Percentiles rank a stretch among this genome's conserved stretches.
phyloP scores from a whole-genome alignment of 176 grass and related monocot genomes.

The Bothriochloa decipiens region DNA sequence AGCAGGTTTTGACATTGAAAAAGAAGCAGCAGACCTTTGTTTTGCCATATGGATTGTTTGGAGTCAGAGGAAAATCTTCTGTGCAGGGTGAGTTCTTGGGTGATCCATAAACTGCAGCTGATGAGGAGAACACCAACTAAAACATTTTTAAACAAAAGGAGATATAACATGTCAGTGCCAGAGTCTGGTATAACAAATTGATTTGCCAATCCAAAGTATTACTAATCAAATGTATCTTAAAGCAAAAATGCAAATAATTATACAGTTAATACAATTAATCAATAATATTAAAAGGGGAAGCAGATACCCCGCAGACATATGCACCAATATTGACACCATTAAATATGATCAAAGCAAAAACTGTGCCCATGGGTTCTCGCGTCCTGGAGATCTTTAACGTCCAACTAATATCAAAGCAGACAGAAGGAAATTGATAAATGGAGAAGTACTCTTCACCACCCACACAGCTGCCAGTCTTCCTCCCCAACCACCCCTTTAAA shows the following conservation, averaged over 20 bases:
- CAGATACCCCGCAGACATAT: background rate
- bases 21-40: slow-evolving; percentile 60
- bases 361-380: background rate
- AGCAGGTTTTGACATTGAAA: background rate
- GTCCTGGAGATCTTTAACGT: background rate
- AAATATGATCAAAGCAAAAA: background rate
- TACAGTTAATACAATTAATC: slow-evolving; percentile 9
- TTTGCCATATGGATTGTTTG: slow-evolving; percentile 93
- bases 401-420: background rate
- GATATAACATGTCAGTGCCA: slow-evolving; percentile 18
- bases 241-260: slow-evolving; percentile 11
- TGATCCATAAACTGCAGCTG: slow-evolving; percentile 91
- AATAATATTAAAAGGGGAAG: background rate
- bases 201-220: slow-evolving; percentile 23
- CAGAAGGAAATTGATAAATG: background rate
- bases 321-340: background rate
- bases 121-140: slow-evolving; percentile 97
- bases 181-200: background rate
- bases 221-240: background rate
- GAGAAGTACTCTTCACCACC: background rate
- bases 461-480: background rate
- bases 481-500: background rate
- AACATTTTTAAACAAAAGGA: slow-evolving; percentile 44
- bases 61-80: slow-evolving; percentile 84
- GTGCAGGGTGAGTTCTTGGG: slow-evolving; percentile 80